Conservation (phyloP, 768 basidiomycete species). For the Pulveroboletus sp. region DNA sequence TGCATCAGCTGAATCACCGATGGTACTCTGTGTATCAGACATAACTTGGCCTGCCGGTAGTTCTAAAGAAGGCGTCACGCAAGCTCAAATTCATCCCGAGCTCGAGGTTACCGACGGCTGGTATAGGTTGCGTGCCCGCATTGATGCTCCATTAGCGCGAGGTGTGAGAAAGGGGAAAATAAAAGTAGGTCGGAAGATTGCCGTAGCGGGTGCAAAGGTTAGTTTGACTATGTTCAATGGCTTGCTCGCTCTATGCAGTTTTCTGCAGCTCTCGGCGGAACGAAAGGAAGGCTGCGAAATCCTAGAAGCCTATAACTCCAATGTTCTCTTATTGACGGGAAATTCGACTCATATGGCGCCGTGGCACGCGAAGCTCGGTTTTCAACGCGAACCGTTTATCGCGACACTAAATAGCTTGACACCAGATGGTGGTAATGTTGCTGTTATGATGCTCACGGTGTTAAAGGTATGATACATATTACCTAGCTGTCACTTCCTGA, state of each 20-base stretch:
- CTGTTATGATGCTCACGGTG: slow-evolving; percentile 72
- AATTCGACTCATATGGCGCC: slow-evolving; percentile 85
- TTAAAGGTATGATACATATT: slow-evolving; percentile 46
- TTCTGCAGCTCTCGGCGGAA: slow-evolving; percentile 59
- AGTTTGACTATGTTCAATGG: slow-evolving; percentile 21
- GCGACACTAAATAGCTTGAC: slow-evolving; percentile 78
- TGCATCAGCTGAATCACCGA: slow-evolving; percentile 70
- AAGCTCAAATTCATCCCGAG: slow-evolving; percentile 46
- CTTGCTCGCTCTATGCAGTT: not conserved
- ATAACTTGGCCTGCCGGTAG: slow-evolving; percentile 53
- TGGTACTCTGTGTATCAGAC: slow-evolving; percentile 81
- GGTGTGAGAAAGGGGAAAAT: slow-evolving; percentile 69
- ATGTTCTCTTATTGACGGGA: slow-evolving; percentile 65
- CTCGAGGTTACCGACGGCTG: slow-evolving; percentile 97
- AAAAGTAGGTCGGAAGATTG: slow-evolving; percentile 79
- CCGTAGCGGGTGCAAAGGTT: slow-evolving; percentile 76
- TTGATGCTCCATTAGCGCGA: slow-evolving; percentile 71
- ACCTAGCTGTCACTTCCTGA: not conserved
- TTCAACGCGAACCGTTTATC: slow-evolving; percentile 61
- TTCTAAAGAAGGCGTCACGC: slow-evolving; percentile 36
- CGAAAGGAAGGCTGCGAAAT: slow-evolving; percentile 79
- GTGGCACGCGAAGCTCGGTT: slow-evolving; percentile 90
- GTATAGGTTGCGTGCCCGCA: slow-evolving; percentile 79
- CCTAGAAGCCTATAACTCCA: slow-evolving; percentile 73
- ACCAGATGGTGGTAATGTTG: slow-evolving; percentile 75